Conservation (phyloP, 1,284 basidiomycete genomes). For the Coniferiporia sulphurascens region DNA sequence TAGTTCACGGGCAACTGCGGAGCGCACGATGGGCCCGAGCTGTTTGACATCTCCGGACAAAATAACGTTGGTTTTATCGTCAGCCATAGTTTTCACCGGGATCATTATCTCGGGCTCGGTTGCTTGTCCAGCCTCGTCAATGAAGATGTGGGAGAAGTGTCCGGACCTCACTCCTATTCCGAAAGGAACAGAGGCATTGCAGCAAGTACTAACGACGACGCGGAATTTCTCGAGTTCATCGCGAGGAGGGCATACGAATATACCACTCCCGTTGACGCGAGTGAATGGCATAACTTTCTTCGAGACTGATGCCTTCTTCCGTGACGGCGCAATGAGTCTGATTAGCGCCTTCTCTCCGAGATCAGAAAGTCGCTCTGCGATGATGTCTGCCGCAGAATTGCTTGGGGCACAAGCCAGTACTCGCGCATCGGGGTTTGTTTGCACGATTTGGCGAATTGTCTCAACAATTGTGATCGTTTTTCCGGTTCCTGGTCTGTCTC, state of each 20-base stretch:
- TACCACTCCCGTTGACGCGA: conserved; percentile 32
- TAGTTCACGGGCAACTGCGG: conserved; percentile 41
- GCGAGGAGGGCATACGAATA: conserved; percentile 44
- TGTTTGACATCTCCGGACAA: conserved; percentile 61
- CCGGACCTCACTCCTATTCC: conserved; percentile 42
- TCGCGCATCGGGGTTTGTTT: conserved; percentile 35
- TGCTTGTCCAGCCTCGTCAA: conserved; percentile 41
- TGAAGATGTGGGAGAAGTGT: conserved; percentile 35
- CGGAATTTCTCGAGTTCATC: conserved; percentile 40
- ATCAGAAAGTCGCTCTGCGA: conserved; percentile 45
- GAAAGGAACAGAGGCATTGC: conserved; percentile 51
- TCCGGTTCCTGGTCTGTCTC: conserved; percentile 54
- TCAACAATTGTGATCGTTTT: conserved; percentile 69
- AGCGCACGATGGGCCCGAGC: conserved; percentile 57
- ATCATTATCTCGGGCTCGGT: conserved; percentile 59
- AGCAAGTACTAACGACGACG: conserved; percentile 57
- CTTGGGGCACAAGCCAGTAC: conserved; percentile 63
- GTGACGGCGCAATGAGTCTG: conserved; percentile 60
- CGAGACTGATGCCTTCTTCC: conserved; percentile 40
- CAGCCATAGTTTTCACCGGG: conserved; percentile 49
- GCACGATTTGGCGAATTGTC: conserved; percentile 53
- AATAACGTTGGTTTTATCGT: conserved; percentile 47
- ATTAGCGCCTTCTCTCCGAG: conserved; percentile 43
- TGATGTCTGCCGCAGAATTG: conserved; percentile 57
- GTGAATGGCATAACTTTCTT: conserved; percentile 40